Base-by-base conservation (phyloP, 2,329 filamentous ascomycete species). In the Aureobasidium sp. region DNA sequence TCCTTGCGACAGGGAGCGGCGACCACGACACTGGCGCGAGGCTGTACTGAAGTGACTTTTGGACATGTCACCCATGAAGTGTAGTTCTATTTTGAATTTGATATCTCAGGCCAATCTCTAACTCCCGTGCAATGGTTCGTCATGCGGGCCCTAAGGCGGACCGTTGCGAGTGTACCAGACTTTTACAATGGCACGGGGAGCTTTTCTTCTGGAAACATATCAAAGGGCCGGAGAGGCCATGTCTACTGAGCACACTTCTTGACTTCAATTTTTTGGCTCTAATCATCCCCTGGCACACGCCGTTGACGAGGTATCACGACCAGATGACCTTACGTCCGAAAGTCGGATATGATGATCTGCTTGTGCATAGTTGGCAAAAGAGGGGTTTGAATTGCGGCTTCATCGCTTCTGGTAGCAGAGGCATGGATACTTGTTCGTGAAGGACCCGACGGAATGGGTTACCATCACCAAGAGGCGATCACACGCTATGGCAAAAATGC, bases 111-210 rank as follows among this genome's bases (percentile, higher is more conserved):
- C 46, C 57, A 50, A 43, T 50, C 57, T 50, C 27, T 20, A 47
- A 51, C 46, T 51, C 57, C 57, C 57, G 57, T 1, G 20, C 44
- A 13, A 43, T 60, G 36, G 57, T 60, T 60, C 34, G 46, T 36
- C 20, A 41, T 51, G 57, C 57, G 57, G 57, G 57, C 44, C 36
- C 57, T 60, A 50, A 17, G 34, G 57, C 57, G 57, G 57, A 60
- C 57, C 57, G 57, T 60, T 60, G 57, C 44, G 46, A 50, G 57
- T 51, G 57, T 60, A 60, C 57, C 57, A 60, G 44, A 50, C 34
- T 60, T 44, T 60, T 15, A 43, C 15, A 32, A 46, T 41, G 36
- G 57, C 55, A 59, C 55, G 57, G 57, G 15, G 46, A 48, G 43
- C 55, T 37, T 59, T 39, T 59, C 29, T 39, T 29, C 20, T 44